These are phyloP conservation scores for Ramaria rubella DNA, from an alignment of 768 basidiomycete genomes.

Conservation along the genomic window DNA sequence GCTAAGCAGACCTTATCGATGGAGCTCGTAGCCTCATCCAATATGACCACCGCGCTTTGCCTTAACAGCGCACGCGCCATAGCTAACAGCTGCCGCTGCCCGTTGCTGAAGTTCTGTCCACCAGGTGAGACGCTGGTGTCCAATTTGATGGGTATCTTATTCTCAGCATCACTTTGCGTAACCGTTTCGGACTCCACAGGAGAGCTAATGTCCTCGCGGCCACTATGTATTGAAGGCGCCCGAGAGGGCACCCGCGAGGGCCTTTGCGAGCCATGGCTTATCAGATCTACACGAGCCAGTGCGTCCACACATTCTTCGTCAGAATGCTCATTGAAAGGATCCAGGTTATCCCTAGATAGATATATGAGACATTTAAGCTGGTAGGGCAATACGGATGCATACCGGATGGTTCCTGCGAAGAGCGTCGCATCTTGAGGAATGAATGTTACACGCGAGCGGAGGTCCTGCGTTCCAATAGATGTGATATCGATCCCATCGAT, in stretches of 20 bases:
- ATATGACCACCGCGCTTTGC: conserved; percentile 63
- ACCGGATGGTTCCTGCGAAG: conserved; percentile 11
- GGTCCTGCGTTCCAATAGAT: conserved; percentile 32
- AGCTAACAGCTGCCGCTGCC: conserved; percentile 82
- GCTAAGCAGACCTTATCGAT: conserved; percentile 41
- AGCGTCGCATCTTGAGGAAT: conserved; percentile 31
- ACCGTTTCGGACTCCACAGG: conserved; percentile 36
- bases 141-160: conserved; percentile 39
- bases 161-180: conserved; percentile 35
- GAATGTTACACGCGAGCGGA: conserved; percentile 25
- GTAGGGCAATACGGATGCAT: not conserved
- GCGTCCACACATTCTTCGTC: conserved; percentile 79
- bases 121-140: conserved; percentile 80
- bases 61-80: conserved; percentile 78
- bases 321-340: conserved; percentile 56
- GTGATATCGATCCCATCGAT: conserved; percentile 38
- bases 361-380: not conserved
- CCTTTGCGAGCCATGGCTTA: conserved; percentile 44
- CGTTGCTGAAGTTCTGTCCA: conserved; percentile 88
- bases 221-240: conserved; percentile 39
- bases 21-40: conserved; percentile 82
- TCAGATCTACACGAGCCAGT: conserved; percentile 74
- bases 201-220: conserved; percentile 33
- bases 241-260: conserved; percentile 45
- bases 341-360: conserved; percentile 29